A percentile compares a stretch with the other conserved stretches of the same genome.
Conservation (phyloP, 2,329 filamentous ascomycete genomes). For the Chrysoporthe cubensis region DNA sequence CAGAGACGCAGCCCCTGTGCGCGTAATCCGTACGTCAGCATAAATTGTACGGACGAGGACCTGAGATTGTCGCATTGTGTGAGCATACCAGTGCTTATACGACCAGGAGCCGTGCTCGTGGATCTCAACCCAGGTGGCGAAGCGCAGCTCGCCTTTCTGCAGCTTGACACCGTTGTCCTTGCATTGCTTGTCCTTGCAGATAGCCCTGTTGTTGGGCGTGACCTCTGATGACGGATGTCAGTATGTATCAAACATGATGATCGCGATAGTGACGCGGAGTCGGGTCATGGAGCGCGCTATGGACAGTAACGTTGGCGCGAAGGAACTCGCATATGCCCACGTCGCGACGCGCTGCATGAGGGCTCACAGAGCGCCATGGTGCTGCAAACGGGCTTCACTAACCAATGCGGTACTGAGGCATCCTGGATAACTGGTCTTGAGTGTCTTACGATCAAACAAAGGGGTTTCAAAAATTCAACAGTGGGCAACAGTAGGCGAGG, state of each 20-base stretch:
- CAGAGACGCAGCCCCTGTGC: conserved; percentile 84
- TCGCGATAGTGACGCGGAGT: background rate
- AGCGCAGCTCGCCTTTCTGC: conserved; percentile 75
- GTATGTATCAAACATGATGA: background rate
- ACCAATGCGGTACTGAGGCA: conserved; percentile 55
- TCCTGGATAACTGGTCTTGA: conserved; percentile 33
- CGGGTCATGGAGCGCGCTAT: background rate
- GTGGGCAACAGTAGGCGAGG: background rate
- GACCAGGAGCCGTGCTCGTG: conserved; percentile 65
- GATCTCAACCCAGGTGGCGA: conserved; percentile 73
- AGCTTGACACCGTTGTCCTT: conserved; percentile 74
- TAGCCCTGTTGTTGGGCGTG: conserved; percentile 71
- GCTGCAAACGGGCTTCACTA: conserved; percentile 32
- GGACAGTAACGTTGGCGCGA: background rate
- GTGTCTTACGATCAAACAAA: background rate
- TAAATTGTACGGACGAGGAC: background rate
- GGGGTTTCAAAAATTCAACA: background rate
- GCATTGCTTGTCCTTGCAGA: conserved; percentile 74
- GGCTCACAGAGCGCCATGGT: background rate
- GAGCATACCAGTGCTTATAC: conserved; percentile 84
- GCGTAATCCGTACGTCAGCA: background rate
- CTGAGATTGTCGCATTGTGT: too few species aligned
- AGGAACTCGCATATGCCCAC: background rate
- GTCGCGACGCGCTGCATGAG: background rate
- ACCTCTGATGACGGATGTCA: conserved; percentile 60